Conservation (phyloP, 2,329 filamentous ascomycete species). For the Tolypocladium inflatum region DNA sequence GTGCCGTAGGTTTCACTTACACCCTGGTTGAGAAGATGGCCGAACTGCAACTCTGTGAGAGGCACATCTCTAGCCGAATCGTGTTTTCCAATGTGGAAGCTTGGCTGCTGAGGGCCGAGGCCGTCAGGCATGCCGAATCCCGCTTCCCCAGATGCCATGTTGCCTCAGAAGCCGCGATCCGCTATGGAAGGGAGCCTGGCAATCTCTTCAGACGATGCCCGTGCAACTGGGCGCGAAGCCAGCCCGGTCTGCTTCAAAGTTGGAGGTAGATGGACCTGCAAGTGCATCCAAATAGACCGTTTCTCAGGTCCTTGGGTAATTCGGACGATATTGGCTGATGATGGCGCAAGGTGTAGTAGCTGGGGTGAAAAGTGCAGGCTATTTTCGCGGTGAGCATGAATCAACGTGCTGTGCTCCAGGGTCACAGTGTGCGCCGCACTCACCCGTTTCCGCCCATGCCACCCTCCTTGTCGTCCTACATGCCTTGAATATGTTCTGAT, state of each 20-base stretch:
- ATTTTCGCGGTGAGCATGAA: not conserved
- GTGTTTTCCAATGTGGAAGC: conserved; percentile 66
- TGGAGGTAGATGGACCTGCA: not conserved
- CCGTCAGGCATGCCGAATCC: conserved; percentile 15
- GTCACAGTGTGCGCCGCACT: conserved; percentile 3
- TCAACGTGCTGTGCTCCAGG: not conserved
- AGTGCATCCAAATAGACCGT: not conserved
- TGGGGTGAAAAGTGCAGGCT: not conserved
- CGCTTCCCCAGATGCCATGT: conserved; percentile 13
- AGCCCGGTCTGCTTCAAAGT: not conserved
- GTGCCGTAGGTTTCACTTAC: conserved; percentile 35
- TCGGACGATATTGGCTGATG: not conserved
- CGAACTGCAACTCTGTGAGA: conserved; percentile 54
- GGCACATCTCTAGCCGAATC: conserved; percentile 53
- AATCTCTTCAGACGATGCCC: not conserved
- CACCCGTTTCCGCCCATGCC: not conserved
- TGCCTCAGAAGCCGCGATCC: not conserved
- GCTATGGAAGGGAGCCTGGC: not conserved
- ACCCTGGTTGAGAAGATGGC: conserved; percentile 57
- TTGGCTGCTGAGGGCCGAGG: conserved; percentile 23
- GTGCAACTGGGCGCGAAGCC: not conserved
- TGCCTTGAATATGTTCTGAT: not conserved
- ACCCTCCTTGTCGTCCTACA: too few species aligned
- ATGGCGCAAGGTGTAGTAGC: not conserved
- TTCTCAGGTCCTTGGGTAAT: not conserved